Percentiles rank a stretch among this genome's conserved stretches.
These are phyloP conservation scores for sweet orange (Citrus sinensis) DNA, from an alignment of 345 rosid species.

Conservation along the genomic window DVS_A1.0 CM039166.1:18529001-18529500, in stretches of 20 bases:
- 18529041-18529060: not conserved
- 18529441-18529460: not conserved
- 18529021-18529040: not conserved
- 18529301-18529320: not conserved
- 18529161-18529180: not conserved
- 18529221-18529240: not conserved
- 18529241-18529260: not conserved
- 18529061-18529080: not conserved
- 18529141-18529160: not conserved
- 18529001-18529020: not conserved
- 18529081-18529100: not conserved
- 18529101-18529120: no score
- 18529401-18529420: constrained; percentile 7
- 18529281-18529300: not conserved
- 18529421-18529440: not conserved
- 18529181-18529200: not conserved
- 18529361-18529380: constrained; percentile 1
- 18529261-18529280: constrained; percentile 10
- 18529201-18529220: not conserved
- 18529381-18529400: not conserved
- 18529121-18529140: not conserved
- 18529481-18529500: not conserved
- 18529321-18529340: not conserved
- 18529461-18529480: not conserved
- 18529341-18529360: not conserved